Evolutionary conservation across 306 rosid species (phyloP).

Genomic region (Hylodesmum podocarpum): DNA sequence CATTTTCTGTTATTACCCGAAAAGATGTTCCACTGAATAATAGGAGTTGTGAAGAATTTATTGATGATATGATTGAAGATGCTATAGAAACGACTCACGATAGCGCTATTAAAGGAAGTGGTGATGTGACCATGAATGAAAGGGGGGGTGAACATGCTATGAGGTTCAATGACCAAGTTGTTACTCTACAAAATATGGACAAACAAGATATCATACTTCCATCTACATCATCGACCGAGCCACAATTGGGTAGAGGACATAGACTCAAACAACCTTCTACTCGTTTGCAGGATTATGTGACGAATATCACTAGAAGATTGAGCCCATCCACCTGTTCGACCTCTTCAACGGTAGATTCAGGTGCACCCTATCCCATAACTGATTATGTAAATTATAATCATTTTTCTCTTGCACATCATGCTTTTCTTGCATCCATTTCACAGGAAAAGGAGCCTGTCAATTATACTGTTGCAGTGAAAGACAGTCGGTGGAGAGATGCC

Average conservation of each 20-base stretch:
- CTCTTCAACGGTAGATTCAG: background rate
- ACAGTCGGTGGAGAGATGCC: background rate
- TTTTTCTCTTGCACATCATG: background rate
- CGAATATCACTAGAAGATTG: background rate
- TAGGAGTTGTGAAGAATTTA: background rate
- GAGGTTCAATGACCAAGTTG: too few species aligned
- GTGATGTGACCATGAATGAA: background rate
- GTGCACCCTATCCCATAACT: background rate
- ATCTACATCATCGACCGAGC: background rate
- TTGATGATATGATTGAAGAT: too few species aligned
- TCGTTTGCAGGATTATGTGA: too few species aligned
- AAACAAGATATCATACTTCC: too few species aligned
- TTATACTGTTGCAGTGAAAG: background rate
- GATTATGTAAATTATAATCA: background rate
- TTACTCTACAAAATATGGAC: too few species aligned
- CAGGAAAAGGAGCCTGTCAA: background rate
- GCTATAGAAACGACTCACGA: background rate
- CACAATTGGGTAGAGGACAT: background rate
- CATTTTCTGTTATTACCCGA: background rate
- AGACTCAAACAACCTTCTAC: too few species aligned
- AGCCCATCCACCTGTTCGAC: background rate
- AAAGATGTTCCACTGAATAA: too few species aligned
- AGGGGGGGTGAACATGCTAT: too few species aligned
- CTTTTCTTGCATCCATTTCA: background rate
- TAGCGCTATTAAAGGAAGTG: background rate